phyloP scores from a whole-genome alignment of 352 stramenopile species.

The Phytophthora vignae region DNA sequence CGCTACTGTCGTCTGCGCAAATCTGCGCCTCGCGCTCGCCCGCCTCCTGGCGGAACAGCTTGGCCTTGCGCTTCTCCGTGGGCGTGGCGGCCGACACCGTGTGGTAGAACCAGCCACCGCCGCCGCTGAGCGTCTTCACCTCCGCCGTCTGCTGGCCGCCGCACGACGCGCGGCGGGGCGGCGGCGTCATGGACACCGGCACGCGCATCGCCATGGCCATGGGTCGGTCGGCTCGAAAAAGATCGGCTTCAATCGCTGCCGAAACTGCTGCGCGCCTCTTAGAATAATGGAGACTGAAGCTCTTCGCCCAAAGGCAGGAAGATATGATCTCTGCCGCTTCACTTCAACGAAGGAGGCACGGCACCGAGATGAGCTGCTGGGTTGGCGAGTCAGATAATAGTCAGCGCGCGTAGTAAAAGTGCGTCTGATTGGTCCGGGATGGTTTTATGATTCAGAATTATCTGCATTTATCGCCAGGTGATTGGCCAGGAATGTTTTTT shows the following conservation, averaged over 20 bases:
- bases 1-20: conserved; percentile 14
- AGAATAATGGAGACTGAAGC: neutral
- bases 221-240: neutral
- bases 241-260: neutral
- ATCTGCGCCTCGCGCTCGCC: conserved; percentile 30
- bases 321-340: conserved; percentile 13
- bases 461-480: neutral
- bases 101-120: conserved; percentile 46
- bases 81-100: conserved; percentile 66
- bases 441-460: conserved; percentile 15
- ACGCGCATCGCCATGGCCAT: conserved; percentile 10
- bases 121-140: conserved; percentile 8
- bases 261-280: conserved; percentile 15
- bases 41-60: conserved; percentile 34
- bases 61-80: conserved; percentile 37
- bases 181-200: conserved; percentile 13
- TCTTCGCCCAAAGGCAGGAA: neutral
- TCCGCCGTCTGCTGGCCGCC: conserved; percentile 51
- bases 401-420: neutral
- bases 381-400: neutral
- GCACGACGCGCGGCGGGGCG: conserved; percentile 31
- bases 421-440: conserved; percentile 11
- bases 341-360: conserved; percentile 25
- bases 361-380: too few relatives aligned
- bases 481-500: conserved; percentile 22